phyloP scores from a whole-genome alignment of 140 eudicot species.

The Stevia rebaudiana region DNA sequence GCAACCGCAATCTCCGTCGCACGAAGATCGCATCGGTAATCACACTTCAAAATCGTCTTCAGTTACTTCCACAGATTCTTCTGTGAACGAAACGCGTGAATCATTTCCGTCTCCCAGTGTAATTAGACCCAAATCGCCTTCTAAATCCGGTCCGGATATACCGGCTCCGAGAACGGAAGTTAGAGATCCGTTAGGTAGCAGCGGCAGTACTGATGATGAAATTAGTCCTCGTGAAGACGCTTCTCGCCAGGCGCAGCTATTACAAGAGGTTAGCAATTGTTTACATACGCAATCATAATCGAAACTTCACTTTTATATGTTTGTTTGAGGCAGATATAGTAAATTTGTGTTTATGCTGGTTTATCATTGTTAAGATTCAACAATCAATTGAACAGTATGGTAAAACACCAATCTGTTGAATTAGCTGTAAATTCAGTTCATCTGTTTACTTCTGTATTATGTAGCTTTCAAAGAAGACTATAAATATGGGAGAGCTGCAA shows the following conservation, averaged over 20 bases:
- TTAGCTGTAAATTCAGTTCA: constrained; percentile 6
- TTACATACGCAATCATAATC: constrained; percentile 10
- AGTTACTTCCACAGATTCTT: constrained; percentile 22
- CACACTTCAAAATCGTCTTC: constrained; percentile 22
- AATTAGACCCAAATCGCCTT: constrained; percentile 27
- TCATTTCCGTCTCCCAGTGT: constrained; percentile 34
- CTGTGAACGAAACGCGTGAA: constrained; percentile 29
- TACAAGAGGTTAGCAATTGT: constrained; percentile 56
- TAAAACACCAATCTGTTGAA: neutral
- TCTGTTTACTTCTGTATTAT: constrained; percentile 2
- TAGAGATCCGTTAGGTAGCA: constrained; percentile 51
- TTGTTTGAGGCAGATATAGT: neutral
- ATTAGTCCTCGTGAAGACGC: constrained; percentile 42
- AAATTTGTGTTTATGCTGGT: neutral
- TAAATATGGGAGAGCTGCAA: constrained; percentile 72
- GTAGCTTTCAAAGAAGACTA: constrained; percentile 77
- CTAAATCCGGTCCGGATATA: constrained; percentile 18
- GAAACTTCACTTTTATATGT: neutral
- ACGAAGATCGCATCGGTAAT: constrained; percentile 12
- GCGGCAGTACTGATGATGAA: constrained; percentile 24
- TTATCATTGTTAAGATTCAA: neutral
- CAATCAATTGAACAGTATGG: neutral
- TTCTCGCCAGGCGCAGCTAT: constrained; percentile 73
- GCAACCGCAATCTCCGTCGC: constrained; percentile 17
- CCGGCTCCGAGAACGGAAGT: constrained; percentile 32